phyloP scores from a whole-genome alignment of 371 early-diverging fungal species.

The Entomophthora muscae region DNA sequence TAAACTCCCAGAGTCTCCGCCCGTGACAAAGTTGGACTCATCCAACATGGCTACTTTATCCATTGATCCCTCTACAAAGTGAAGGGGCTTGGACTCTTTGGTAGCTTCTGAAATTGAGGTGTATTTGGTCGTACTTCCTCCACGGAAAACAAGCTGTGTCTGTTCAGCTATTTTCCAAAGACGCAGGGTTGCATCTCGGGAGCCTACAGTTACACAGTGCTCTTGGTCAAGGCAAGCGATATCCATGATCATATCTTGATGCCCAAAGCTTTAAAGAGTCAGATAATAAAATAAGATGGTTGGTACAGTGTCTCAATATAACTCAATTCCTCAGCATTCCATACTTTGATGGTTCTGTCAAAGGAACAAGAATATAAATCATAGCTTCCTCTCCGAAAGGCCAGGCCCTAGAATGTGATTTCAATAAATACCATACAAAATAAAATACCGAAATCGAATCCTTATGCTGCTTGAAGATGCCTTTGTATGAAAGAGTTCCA shows the following conservation, averaged over 20 bases:
- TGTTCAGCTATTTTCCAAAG: constrained; percentile 92
- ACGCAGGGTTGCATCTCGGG: constrained; percentile 77
- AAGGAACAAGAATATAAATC: constrained; percentile 79
- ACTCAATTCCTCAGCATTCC: constrained; percentile 78
- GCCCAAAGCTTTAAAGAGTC: constrained; percentile 53
- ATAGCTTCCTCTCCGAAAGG: constrained; percentile 61
- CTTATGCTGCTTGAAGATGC: constrained; percentile 69
- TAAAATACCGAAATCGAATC: constrained; percentile 56
- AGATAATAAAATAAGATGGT: background rate
- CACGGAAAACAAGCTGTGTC: constrained; percentile 81
- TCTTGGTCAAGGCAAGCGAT: constrained; percentile 69
- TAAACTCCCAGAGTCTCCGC: constrained; percentile 64
- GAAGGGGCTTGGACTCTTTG: constrained; percentile 13
- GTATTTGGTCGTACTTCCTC: constrained; percentile 20
- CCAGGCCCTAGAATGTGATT: constrained; percentile 32
- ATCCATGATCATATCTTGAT: constrained; percentile 70
- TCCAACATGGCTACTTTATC: constrained; percentile 81
- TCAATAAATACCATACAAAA: constrained; percentile 6
- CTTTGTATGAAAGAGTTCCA: constrained; percentile 41
- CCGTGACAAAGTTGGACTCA: constrained; percentile 76
- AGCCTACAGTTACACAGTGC: constrained; percentile 82
- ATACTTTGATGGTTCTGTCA: constrained; percentile 89
- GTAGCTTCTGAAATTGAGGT: constrained; percentile 9
- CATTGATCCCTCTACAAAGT: constrained; percentile 43
- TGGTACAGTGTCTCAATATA: constrained; percentile 82